These are phyloP conservation scores for Vicia faba DNA, from an alignment of 306 rosid genomes.

Conservation along the genomic window DNA sequence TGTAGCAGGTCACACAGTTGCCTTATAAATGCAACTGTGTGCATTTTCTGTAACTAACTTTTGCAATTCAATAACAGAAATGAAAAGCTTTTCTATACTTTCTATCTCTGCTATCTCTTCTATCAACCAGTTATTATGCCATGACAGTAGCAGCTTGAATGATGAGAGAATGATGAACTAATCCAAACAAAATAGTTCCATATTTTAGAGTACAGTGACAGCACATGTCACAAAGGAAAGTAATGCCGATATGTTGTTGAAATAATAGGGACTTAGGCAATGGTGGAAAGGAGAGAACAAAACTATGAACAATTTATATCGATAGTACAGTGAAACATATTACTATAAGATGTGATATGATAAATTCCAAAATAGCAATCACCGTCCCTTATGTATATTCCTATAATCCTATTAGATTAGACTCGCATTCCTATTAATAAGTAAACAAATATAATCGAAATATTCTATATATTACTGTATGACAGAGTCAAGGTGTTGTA, in stretches of 20 bases:
- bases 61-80: no score
- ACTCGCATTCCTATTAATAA: background rate
- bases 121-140: background rate
- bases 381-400: background rate
- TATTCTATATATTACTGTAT: background rate
- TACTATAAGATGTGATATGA: background rate
- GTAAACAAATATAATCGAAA: background rate
- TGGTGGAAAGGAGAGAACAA: background rate
- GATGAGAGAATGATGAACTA: background rate
- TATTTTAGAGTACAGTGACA: background rate
- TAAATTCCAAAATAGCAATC: background rate
- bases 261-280: background rate
- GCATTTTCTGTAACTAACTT: no score
- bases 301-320: background rate
- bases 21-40: no score
- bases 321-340: background rate
- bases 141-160: conserved; percentile 1
- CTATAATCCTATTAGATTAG: background rate
- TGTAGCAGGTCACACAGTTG: no score
- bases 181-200: conserved; percentile 3
- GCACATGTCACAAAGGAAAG: background rate
- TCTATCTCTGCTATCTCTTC: no score
- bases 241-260: background rate
- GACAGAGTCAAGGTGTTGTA: background rate
- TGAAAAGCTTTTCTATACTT: no score